Conservation (phyloP, 163 green algal species). For the Scenedesmus sp. region DNA sequence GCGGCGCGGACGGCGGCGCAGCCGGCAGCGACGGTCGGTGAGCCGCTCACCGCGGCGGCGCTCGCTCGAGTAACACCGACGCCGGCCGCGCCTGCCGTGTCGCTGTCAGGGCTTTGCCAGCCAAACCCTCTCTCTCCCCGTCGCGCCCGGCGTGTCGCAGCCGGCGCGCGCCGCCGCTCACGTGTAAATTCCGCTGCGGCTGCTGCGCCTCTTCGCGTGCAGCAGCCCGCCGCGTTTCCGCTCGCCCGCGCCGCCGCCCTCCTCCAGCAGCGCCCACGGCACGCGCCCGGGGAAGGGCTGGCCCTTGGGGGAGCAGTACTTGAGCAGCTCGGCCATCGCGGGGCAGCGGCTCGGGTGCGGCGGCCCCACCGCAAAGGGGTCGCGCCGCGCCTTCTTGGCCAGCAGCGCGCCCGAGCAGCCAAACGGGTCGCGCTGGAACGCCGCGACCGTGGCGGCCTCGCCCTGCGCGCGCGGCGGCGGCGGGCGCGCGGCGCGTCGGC, state of each 20-base stretch:
- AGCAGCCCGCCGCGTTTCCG: neutral
- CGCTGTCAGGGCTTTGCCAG: too few relatives aligned
- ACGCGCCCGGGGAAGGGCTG: neutral
- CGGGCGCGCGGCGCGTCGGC: neutral
- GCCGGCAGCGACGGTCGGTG: too few relatives aligned
- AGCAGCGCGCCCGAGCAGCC: slow-evolving; percentile 65
- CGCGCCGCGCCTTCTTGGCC: slow-evolving; percentile 64
- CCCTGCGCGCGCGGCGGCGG: slow-evolving; percentile 23
- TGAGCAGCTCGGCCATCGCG: slow-evolving; percentile 66
- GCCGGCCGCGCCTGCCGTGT: too few relatives aligned
- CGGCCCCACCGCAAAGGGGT: slow-evolving; percentile 77
- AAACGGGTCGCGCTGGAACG: slow-evolving; percentile 74
- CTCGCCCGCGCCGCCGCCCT: neutral
- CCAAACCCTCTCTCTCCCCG: too few relatives aligned
- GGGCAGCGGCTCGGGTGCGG: slow-evolving; percentile 70
- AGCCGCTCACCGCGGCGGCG: too few relatives aligned
- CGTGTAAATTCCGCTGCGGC: slow-evolving; percentile 34
- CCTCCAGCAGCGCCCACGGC: neutral
- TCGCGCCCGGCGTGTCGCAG: too few relatives aligned
- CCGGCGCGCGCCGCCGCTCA: too few relatives aligned
- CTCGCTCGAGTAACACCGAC: too few relatives aligned
- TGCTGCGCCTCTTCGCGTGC: neutral
- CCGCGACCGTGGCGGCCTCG: slow-evolving; percentile 63
- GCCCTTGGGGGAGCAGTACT: slow-evolving; percentile 53
- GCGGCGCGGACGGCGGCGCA: too few relatives aligned